Evolutionary conservation across 345 rosid species (phyloP), one percentile per base, ranked within the genome.

Genomic region (Luvunga scandens): DNA sequence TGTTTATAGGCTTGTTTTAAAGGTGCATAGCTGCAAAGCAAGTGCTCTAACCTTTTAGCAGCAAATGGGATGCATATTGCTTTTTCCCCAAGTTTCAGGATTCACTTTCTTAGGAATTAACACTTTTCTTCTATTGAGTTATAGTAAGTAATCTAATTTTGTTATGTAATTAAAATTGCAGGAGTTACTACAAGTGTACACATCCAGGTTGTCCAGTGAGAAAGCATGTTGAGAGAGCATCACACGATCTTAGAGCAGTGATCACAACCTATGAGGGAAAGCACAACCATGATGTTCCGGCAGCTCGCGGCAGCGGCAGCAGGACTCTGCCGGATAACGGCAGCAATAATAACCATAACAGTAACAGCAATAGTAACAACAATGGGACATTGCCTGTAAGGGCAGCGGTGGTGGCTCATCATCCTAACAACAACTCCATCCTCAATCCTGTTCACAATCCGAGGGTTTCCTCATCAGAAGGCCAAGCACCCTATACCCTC

Each of bases 221-320:
- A 71, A 95, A 93, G 81, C 98, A 95, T 73, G 94, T 95, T 2
- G 98, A 95, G 87, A 80, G 98, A 82, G 97, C 98, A 75, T 89
- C 90, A 12, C 93, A 92, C 61, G 98, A 95, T 78, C 79, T 84
- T 0, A 85, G 93, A 80, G 85, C 97, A 60, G 98, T 95, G 83
- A 92, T 95, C 87, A 95, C 98, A 38, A 95, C 98, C 79, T 95
- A 95, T 12, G 97, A 95, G 60, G 98, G 98, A n/a, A 95, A 95
- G 79, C 98, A 95, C 80, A 91, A 90, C 86, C 98, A 95, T 79
- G 93, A 92, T 53, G 92, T 92, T 65, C 98, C 98, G 0, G 94
- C 93, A 0, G 90, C 92, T 80, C 97, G 95, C 1, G 97, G 97
- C 62, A 85, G 91, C 57, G 90, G 91, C 77, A 73, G 80, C 83